Evolutionary conservation across 2,329 filamentous ascomycete species (phyloP).

Genomic region (Cladosporium cucumerinum): DNA sequence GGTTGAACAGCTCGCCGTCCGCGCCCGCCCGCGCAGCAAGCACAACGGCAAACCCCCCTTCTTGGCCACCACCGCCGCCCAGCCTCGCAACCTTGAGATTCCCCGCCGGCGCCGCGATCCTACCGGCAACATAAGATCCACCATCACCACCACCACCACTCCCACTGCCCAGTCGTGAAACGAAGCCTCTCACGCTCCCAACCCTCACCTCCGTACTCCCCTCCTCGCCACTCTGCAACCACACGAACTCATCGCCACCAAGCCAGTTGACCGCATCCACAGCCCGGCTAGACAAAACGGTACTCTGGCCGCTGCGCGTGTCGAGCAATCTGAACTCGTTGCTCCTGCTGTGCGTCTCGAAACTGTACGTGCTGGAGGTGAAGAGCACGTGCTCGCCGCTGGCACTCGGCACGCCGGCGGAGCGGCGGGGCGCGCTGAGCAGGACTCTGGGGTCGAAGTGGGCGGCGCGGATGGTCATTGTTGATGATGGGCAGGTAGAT

Average conservation of each 20-base stretch:
- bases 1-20: constrained; percentile 61
- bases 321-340: constrained; percentile 70
- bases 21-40: constrained; percentile 61
- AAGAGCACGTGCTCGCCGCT: constrained; percentile 64
- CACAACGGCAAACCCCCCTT: constrained; percentile 45
- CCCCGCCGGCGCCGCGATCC: constrained; percentile 45
- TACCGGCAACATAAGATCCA: constrained; percentile 41
- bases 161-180: too few species aligned
- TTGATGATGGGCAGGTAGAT: neutral
- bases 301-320: constrained; percentile 60
- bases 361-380: constrained; percentile 73
- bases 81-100: constrained; percentile 47
- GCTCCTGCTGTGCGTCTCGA: constrained; percentile 67
- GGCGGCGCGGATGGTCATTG: constrained; percentile 67
- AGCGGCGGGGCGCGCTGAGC: constrained; percentile 71
- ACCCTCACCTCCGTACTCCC: neutral
- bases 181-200: neutral
- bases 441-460: constrained; percentile 76
- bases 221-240: constrained; percentile 36
- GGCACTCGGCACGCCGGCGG: constrained; percentile 65
- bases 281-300: constrained; percentile 61
- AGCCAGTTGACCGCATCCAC: constrained; percentile 79
- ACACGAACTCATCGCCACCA: constrained; percentile 59
- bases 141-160: neutral
- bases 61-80: constrained; percentile 27